Evolutionary conservation across 1,284 basidiomycete genomes (phyloP).

Genomic region (Vanrija humicola): DNA sequence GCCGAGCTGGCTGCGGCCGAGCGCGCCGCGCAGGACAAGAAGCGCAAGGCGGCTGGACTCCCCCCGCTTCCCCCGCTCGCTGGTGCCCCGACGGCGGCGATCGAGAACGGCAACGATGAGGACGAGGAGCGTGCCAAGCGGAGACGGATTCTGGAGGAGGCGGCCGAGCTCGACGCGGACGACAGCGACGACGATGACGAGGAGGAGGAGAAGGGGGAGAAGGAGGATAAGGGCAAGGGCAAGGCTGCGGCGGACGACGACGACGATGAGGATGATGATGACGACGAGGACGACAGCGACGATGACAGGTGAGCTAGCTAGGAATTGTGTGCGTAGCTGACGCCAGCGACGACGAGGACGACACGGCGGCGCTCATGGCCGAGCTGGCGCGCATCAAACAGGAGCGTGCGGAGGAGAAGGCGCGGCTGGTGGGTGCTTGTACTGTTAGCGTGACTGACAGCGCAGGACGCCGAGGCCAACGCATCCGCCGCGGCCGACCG

Average conservation of each 20-base stretch:
- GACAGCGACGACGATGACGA: constrained; percentile 66
- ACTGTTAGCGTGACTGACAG: neutral
- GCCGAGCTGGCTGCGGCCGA: constrained; percentile 78
- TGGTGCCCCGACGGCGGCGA: constrained; percentile 21
- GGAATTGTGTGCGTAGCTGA: neutral
- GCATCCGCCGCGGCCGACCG: constrained; percentile 61
- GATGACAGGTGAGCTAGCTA: constrained; percentile 6
- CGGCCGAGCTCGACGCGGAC: constrained; percentile 78
- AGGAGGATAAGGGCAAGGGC: constrained; percentile 41
- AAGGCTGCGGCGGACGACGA: constrained; percentile 41
- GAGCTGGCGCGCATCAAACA: constrained; percentile 94
- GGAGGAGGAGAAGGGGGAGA: constrained; percentile 49
- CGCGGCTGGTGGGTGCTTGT: constrained; percentile 52
- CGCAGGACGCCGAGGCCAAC: constrained; percentile 66
- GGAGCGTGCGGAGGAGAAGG: constrained; percentile 88
- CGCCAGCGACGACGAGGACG: constrained; percentile 68
- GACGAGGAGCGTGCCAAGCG: constrained; percentile 68
- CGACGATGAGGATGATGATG: constrained; percentile 47
- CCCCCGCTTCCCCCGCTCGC: constrained; percentile 41
- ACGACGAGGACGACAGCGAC: constrained; percentile 52
- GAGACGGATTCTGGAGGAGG: constrained; percentile 74
- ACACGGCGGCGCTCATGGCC: constrained; percentile 83
- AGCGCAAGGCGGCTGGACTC: constrained; percentile 77
- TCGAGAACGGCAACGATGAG: constrained; percentile 23
- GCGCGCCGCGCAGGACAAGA: constrained; percentile 75